Evolutionary conservation across 768 basidiomycete genomes (phyloP).

Genomic region (Gyrodon lividus): DNA sequence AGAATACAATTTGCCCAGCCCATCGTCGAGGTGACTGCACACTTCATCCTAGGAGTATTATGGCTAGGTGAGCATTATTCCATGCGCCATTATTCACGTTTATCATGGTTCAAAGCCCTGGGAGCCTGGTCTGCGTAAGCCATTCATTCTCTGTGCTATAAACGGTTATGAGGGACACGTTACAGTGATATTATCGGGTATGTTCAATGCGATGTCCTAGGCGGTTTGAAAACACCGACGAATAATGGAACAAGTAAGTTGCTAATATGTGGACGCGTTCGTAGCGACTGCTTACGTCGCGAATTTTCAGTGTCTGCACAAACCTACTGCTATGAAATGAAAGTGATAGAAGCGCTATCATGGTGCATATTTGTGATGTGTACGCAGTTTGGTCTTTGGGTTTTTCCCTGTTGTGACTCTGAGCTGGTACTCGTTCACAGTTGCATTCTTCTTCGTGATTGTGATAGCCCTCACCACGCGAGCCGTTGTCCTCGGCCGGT

Average conservation of each 20-base stretch:
- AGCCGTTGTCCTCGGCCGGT: conserved; percentile 34
- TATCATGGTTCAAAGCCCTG: conserved; percentile 48
- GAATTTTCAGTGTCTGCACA: conserved; percentile 48
- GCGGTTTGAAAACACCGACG: conserved; percentile 44
- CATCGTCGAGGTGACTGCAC: conserved; percentile 51
- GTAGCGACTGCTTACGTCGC: conserved; percentile 5
- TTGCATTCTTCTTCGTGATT: conserved; percentile 50
- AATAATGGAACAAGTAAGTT: conserved; percentile 55
- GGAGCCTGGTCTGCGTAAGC: conserved; percentile 72
- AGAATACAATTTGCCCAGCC: conserved; percentile 75
- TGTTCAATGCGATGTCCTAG: conserved; percentile 56
- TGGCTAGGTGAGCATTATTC: conserved; percentile 61
- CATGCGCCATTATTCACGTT: not conserved
- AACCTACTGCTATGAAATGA: conserved; percentile 76
- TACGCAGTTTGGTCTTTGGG: conserved; percentile 24
- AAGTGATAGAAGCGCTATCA: conserved; percentile 73
- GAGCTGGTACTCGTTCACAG: conserved; percentile 22
- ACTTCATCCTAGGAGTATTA: conserved; percentile 56
- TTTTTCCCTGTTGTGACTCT: conserved; percentile 4
- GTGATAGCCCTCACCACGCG: conserved; percentile 53
- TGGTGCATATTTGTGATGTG: conserved; percentile 66
- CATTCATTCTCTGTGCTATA: not conserved
- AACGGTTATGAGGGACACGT: conserved; percentile 6
- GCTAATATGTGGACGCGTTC: not conserved
- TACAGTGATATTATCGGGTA: conserved; percentile 67